Conservation (phyloP, 2,329 filamentous ascomycete genomes). For the Colletotrichum sansevieriae region DNA sequence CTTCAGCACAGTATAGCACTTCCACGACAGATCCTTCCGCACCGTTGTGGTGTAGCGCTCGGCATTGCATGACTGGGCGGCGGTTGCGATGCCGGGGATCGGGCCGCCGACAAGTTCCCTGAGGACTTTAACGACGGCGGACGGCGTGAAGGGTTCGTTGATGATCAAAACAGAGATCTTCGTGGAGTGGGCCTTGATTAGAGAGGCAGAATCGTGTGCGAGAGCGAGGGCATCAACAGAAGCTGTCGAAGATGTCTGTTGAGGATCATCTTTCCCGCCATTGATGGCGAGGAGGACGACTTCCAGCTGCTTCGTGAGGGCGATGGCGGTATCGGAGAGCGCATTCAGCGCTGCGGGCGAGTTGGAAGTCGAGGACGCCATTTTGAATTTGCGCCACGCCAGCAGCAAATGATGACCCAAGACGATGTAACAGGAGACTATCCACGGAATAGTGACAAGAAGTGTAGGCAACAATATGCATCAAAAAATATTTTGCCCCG, state of each 20-base stretch:
- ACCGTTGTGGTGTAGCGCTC: constrained; percentile 73
- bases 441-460: neutral
- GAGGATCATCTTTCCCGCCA: constrained; percentile 44
- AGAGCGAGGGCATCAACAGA: constrained; percentile 73
- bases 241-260: constrained; percentile 38
- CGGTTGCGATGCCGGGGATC: constrained; percentile 80
- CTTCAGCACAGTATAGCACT: constrained; percentile 70
- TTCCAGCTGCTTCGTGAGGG: constrained; percentile 59
- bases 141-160: constrained; percentile 87
- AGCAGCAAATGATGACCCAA: neutral
- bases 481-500: constrained; percentile 42
- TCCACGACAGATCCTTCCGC: constrained; percentile 71
- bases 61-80: constrained; percentile 74
- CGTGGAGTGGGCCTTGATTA: constrained; percentile 86
- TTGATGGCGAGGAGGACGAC: constrained; percentile 56
- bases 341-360: constrained; percentile 55
- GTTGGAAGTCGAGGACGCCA: constrained; percentile 36
- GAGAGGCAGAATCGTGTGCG: constrained; percentile 76
- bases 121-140: constrained; percentile 78
- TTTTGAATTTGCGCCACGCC: neutral
- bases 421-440: too few relatives aligned
- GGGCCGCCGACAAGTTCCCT: constrained; percentile 78
- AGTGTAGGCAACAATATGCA: neutral
- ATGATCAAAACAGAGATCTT: constrained; percentile 90
- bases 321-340: constrained; percentile 53